Evolutionary conservation across 208 protist species (phyloP).

Genomic region (Leptomonas seymouri): DNA sequence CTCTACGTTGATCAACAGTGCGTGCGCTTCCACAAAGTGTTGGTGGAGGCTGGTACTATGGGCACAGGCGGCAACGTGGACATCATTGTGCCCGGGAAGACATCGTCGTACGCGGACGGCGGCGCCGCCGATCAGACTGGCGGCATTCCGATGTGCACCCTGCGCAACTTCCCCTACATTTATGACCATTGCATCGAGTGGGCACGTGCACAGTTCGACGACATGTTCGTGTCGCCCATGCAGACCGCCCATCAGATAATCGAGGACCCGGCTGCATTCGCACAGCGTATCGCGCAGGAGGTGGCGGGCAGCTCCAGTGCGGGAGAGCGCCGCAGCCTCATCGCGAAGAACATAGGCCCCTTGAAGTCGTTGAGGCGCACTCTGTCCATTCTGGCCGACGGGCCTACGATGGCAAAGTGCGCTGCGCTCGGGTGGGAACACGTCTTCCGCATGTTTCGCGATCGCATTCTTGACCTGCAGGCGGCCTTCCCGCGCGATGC

Average conservation of each 20-base stretch:
- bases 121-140: conserved; percentile 97
- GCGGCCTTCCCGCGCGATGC: conserved; percentile 97
- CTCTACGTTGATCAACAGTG: conserved; percentile 97
- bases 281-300: conserved; percentile 64
- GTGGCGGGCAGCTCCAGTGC: conserved; percentile 58
- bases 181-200: conserved; percentile 99
- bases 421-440: conserved; percentile 93
- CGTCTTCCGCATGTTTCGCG: conserved; percentile 96
- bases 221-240: conserved; percentile 90
- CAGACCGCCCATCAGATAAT: conserved; percentile 83
- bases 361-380: conserved; percentile 60
- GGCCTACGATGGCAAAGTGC: conserved; percentile 93
- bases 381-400: conserved; percentile 51
- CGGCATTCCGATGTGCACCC: conserved; percentile 99
- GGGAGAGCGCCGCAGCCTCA: conserved; percentile 74
- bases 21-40: conserved; percentile 96
- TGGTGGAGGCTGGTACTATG: conserved; percentile 99
- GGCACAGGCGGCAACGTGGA: conserved; percentile 99
- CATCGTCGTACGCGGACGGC: conserved; percentile 97
- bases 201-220: conserved; percentile 93
- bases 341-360: conserved; percentile 75
- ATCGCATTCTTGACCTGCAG: conserved; percentile 98
- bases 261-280: conserved; percentile 75
- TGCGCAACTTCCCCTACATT: conserved; percentile 99
- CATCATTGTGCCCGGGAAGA: conserved; percentile 97